Evolutionary conservation across 2,329 filamentous ascomycete genomes (phyloP).

Genomic region (Sarocladium oryzae): DNA sequence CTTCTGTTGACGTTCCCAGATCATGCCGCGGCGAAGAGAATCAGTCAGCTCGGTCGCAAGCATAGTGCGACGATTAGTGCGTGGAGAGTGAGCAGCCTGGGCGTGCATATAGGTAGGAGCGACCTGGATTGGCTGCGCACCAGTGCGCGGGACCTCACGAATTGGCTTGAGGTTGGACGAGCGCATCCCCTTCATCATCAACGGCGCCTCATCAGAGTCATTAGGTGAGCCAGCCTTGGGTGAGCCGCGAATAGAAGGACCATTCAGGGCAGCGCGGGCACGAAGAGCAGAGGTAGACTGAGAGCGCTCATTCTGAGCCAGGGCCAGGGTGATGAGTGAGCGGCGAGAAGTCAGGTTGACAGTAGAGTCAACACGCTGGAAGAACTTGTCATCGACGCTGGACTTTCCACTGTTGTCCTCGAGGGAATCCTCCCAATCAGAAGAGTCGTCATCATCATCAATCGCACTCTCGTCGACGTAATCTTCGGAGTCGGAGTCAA

Average conservation of each 20-base stretch:
- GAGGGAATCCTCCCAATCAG: conserved; percentile 59
- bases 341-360: conserved; percentile 77
- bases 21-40: conserved; percentile 80
- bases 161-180: conserved; percentile 46
- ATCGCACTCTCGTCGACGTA: conserved; percentile 80
- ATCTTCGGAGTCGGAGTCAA: conserved; percentile 56
- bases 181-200: conserved; percentile 57
- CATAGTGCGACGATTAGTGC: conserved; percentile 93
- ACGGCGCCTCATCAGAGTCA: conserved; percentile 55
- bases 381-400: conserved; percentile 75
- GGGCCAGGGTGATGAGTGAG: conserved; percentile 83
- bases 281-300: conserved; percentile 63
- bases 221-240: conserved; percentile 35
- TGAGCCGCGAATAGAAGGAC: conserved; percentile 28
- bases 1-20: conserved; percentile 95
- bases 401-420: conserved; percentile 72
- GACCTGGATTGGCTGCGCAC: conserved; percentile 70
- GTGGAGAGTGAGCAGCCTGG: conserved; percentile 76
- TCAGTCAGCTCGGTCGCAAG: conserved; percentile 89
- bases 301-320: conserved; percentile 67
- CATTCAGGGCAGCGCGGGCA: conserved; percentile 30
- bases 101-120: conserved; percentile 58
- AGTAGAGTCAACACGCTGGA: conserved; percentile 86
- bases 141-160: conserved; percentile 59
- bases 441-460: conserved; percentile 60